Conservation (phyloP, 371 early-diverging fungal species). For the Sporodiniella umbellata region DNA sequence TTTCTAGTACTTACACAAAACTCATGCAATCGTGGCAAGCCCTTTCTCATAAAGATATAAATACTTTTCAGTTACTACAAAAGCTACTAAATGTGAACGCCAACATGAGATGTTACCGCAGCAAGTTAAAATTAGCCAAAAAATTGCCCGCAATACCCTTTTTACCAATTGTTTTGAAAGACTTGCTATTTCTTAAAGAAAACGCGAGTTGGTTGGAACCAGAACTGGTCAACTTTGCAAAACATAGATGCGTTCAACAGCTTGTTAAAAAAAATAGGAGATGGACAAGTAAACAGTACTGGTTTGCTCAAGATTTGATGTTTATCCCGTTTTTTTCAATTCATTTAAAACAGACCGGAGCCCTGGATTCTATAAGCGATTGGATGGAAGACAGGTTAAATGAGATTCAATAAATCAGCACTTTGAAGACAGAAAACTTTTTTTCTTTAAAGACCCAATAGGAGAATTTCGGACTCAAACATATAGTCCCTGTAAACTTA, state of each 20-base stretch:
- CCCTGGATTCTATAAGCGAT: neutral
- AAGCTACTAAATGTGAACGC: slow-evolving; percentile 36
- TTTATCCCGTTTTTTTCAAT: neutral
- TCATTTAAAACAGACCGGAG: neutral
- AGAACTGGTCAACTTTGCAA: slow-evolving; percentile 28
- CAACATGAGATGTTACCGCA: slow-evolving; percentile 45
- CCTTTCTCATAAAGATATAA: slow-evolving; percentile 28
- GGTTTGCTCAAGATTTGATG: slow-evolving; percentile 27
- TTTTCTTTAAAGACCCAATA: neutral
- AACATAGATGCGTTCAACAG: slow-evolving; percentile 21
- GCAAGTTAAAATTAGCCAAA: slow-evolving; percentile 25
- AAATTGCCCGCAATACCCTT: slow-evolving; percentile 34
- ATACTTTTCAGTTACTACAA: slow-evolving; percentile 26
- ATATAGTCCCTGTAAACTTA: neutral
- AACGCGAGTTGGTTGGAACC: slow-evolving; percentile 23
- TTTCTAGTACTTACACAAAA: slow-evolving; percentile 24
- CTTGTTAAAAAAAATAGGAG: slow-evolving; percentile 15
- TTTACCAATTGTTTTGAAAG: slow-evolving; percentile 45
- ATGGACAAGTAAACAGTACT: slow-evolving; percentile 24
- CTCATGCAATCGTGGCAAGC: slow-evolving; percentile 31
- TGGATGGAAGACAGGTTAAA: neutral
- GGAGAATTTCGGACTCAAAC: neutral
- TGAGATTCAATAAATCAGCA: neutral
- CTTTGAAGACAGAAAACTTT: too few species aligned
- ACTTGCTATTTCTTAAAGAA: slow-evolving; percentile 41